Evolutionary conservation across 202 grass and related monocot genomes (phyloP).

Genomic region (Digitaria exilis): DNA sequence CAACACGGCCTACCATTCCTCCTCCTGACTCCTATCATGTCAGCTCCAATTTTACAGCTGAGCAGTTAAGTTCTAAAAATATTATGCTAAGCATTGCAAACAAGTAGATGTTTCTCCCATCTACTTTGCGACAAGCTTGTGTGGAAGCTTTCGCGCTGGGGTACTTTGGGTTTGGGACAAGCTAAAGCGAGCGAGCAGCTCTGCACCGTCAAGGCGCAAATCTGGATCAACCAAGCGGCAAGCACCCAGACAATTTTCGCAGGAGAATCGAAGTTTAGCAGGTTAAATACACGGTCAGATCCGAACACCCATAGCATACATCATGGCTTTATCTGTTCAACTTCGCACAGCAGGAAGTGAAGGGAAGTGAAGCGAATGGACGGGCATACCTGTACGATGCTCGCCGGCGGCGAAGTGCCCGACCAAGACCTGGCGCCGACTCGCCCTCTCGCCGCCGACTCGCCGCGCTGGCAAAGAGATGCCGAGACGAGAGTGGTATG

Average conservation of each 20-base stretch:
- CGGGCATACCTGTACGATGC: background rate
- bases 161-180: background rate
- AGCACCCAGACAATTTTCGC: background rate
- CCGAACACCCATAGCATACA: background rate
- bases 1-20: background rate
- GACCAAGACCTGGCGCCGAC: background rate
- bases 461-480: background rate
- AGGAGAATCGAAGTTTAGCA: background rate
- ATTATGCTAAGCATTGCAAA: background rate
- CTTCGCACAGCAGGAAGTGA: background rate
- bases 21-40: background rate
- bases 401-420: background rate
- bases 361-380: background rate
- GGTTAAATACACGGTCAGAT: background rate
- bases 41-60: background rate
- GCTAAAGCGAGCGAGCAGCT: constrained; percentile 1
- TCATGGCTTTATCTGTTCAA: background rate
- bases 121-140: background rate
- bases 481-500: background rate
- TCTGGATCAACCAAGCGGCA: constrained; percentile 36
- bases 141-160: too few species aligned
- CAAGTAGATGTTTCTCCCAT: background rate
- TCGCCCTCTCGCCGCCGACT: background rate
- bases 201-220: constrained; percentile 20
- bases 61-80: constrained; percentile 24